Base-by-base conservation (phyloP, 441 rosid genomes). In the Metrosideros polymorpha region DNA sequence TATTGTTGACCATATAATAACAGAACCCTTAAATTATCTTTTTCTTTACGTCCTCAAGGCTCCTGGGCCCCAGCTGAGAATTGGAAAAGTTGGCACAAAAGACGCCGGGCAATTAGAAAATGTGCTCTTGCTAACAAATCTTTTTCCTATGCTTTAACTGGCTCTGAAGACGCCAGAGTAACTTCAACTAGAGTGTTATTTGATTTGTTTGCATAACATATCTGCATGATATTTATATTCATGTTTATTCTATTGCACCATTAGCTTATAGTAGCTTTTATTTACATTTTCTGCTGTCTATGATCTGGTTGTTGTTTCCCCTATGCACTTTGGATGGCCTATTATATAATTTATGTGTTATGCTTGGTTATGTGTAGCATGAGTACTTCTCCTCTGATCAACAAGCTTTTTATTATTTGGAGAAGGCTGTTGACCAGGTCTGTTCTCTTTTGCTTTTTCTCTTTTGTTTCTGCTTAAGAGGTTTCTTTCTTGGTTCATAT, bases 361-460 rank as follows among this genome's bases (percentile, higher is more conserved):
- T 77, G 19, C 53, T 32, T 86, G 82, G 35, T 83, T 86, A 49
- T 87, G 84, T 84, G 83, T 89, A 96, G 98, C 94, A 96, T 89
- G 96, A 95, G 61, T 91, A 93, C 88, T 96, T 94, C 82, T 91
- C 92, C 85, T 92, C 98, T 66, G 98, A 96, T 93, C 98, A 97
- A 86, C 96, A 94, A 91, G 97, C 99, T 79, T 97, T 96, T 89
- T 92, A 92, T 87, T 97, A 94, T 86, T 88, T 97, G 90, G 97
- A 95, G 94, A 97, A 94, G 93, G 98, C 98, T 14, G 99, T 95
- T 61, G 99, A 95, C 87, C 96, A 95, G 98, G 99, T 97, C 86
- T 87, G 59, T 88, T 39, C 45, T 66, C 27, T 9, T 66, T 66
- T 35, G 45, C 77, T 39, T 35, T 35, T 35, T 66, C 27, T 1